Evolutionary conservation across 2,329 filamentous ascomycete species (phyloP), one percentile per base, ranked within the genome.

Genomic region (Aspergillus amoenus): DNA sequence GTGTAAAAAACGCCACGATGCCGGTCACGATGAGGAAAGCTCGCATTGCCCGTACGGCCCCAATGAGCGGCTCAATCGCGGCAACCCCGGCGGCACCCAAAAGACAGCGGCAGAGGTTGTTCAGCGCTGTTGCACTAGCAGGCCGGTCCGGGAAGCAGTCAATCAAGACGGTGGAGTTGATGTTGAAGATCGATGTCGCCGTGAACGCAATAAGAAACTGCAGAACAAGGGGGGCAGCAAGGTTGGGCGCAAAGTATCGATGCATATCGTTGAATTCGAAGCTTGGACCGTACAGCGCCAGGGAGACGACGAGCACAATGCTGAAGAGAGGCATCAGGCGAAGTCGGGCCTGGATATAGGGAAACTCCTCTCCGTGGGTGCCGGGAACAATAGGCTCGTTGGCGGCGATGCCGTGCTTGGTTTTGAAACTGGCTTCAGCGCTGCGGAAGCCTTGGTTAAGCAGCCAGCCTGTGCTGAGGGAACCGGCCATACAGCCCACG

Each of bases 141-240:
- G 69, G 68, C 2, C 65, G 60, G 4, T 66, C 66, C 1, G 71
- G 69, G 43, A 74, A 70, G 5, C 73, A 61, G 51, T 77, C 75
- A n/a, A 76, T 72, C 9, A 76, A 59, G 17, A 77, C 63, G 0
- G 73, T 70, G 32, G 66, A 71, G 59, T 69, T 74, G 44, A 72
- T 68, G 11, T 67, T 73, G 52, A 73, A 72, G 46, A 71, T 68
- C 6, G 67, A 67, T 2, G 72, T 75, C 3, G 70, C 64, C 17
- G 66, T 65, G 55, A 70, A 73, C 0, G 73, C 74, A 24, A 72
- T 71, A 17, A 77, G 44, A 56, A 73, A 77, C 42, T 74, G 73
- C 30, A 78, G 61, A 12, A 77, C 65, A 22, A 77, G 63, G 1
- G 72, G 70, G 3, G 71, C 66, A 0, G 75, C 71, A 3, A 75